phyloP scores from a whole-genome alignment of 2,329 filamentous ascomycete species.

The Neodidymelliopsis sp. region DNA sequence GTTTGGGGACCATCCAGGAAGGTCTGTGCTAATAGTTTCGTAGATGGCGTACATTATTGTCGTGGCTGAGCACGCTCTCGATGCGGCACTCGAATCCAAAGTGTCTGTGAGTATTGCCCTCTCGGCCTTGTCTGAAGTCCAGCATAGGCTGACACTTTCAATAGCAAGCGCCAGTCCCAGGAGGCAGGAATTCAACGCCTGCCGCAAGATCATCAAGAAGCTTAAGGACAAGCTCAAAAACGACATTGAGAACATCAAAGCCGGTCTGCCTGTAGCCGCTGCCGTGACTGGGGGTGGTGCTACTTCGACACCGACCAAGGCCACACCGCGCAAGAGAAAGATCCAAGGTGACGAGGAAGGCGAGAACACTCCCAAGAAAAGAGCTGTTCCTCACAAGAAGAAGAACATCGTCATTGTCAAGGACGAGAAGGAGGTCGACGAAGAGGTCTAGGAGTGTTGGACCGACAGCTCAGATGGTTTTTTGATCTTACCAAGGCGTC shows the following conservation, averaged over 20 bases:
- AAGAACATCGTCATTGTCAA: conserved; percentile 14
- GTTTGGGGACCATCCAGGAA: too few relatives aligned
- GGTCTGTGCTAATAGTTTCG: conserved; percentile 5
- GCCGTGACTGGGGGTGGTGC: conserved; percentile 1
- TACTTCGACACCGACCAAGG: conserved; percentile 12
- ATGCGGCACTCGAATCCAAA: conserved; percentile 26
- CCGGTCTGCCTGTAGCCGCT: conserved; percentile 12
- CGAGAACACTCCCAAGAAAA: conserved; percentile 25
- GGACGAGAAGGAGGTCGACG: conserved; percentile 12
- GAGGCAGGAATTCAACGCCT: conserved; percentile 35
- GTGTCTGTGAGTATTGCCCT: conserved; percentile 17
- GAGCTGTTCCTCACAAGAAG: conserved; percentile 22
- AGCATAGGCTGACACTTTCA: neutral
- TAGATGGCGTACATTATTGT: conserved; percentile 33
- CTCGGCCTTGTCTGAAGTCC: too few relatives aligned
- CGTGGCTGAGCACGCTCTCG: conserved; percentile 27
- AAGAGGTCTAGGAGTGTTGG: neutral
- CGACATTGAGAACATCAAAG: conserved; percentile 34
- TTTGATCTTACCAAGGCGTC: too few relatives aligned
- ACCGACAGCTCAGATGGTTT: too few relatives aligned
- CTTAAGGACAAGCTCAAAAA: conserved; percentile 35
- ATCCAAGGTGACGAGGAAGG: conserved; percentile 1
- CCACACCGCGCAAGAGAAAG: conserved; percentile 26
- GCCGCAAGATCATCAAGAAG: conserved; percentile 33
- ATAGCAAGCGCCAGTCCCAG: conserved; percentile 33